A percentile compares a stretch with the other conserved stretches of the same genome.
Conservation (phyloP, 257 asterid species). For the Plantago major region DNA sequence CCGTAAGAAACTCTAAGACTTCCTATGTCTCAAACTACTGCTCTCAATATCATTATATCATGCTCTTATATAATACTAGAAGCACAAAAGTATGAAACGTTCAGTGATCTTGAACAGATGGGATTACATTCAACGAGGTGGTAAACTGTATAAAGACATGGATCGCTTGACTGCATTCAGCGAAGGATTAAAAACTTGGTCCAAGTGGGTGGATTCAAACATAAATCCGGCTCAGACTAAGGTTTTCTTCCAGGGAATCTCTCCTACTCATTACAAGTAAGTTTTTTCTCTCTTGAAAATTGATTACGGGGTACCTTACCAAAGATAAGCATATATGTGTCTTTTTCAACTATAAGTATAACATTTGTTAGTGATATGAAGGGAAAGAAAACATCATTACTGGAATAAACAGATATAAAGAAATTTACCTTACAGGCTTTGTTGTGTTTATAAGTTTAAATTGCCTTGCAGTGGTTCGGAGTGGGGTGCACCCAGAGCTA, state of each 20-base stretch:
- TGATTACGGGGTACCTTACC: not conserved
- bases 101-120: conserved; percentile 33
- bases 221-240: conserved; percentile 39
- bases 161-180: conserved; percentile 61
- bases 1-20: conserved; percentile 34
- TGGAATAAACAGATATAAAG: no score
- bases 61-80: no score
- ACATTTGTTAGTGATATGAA: no score
- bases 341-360: no score
- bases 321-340: not conserved
- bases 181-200: conserved; percentile 65
- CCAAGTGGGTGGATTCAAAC: conserved; percentile 68
- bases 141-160: conserved; percentile 46
- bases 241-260: conserved; percentile 69
- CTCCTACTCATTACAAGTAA: conserved; percentile 86
- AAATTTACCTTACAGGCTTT: no score
- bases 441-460: no score
- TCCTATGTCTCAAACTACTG: no score
- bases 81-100: no score
- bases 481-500: conserved; percentile 44
- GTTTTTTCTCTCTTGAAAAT: not conserved
- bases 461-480: conserved; percentile 41
- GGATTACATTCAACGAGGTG: conserved; percentile 60
- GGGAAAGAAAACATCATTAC: no score
- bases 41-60: no score